A percentile compares a stretch with the other conserved stretches of the same genome.
Evolutionary conservation across 306 rosid species (phyloP).

Genomic region (Vicia faba): DNA sequence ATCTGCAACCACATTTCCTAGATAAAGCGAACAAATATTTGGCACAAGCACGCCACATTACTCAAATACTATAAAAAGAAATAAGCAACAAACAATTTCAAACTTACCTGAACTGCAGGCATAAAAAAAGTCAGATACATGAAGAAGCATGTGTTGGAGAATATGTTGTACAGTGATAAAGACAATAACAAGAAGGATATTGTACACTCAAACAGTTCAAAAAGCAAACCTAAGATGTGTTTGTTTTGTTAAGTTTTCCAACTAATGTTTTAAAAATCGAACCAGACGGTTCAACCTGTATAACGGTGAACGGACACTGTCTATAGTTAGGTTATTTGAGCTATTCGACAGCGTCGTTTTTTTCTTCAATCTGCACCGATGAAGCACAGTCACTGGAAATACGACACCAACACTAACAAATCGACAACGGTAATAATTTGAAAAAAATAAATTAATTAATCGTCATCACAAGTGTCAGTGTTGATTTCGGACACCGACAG

Average conservation of each 20-base stretch:
- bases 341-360: not conserved
- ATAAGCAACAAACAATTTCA: not conserved
- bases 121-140: conserved; percentile 29
- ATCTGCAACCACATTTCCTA: conserved; percentile 17
- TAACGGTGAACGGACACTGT: not conserved
- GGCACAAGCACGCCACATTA: conserved; percentile 2
- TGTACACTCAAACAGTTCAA: not conserved
- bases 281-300: not conserved
- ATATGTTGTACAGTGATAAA: conserved; percentile 13
- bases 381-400: no score
- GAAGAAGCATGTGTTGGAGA: not conserved
- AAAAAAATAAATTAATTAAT: no score
- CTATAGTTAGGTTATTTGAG: not conserved
- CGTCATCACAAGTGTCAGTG: no score
- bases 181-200: conserved; percentile 4
- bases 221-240: conserved; percentile 7
- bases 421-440: no score
- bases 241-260: not conserved
- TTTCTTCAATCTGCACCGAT: no score
- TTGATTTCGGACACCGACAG: no score
- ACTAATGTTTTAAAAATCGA: not conserved
- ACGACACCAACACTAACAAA: no score
- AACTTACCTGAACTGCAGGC: conserved; percentile 9
- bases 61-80: not conserved
- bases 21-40: conserved; percentile 25